Base-by-base conservation (phyloP, 371 early-diverging fungal genomes). In the Conidiobolus coronatus region DNA sequence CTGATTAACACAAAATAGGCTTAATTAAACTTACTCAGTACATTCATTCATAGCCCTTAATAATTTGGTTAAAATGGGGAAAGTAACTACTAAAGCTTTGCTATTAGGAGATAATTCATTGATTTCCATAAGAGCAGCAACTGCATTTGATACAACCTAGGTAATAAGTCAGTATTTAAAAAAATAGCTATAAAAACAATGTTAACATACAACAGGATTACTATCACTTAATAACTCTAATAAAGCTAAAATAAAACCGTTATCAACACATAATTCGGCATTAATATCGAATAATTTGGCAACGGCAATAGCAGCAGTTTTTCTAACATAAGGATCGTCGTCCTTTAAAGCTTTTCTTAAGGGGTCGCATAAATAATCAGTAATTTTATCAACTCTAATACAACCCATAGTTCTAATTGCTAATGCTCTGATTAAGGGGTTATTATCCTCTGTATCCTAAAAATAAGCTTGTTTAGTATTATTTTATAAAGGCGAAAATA, bases 331-430 rank as follows among this genome's bases (percentile, higher is more conserved):
- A 12, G 89, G 86, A 52, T 83, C 77, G 42, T 74, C 71, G 55
- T 86, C 86, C 42, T 53, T 60, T 54, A 92, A 66, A 54, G 79
- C 79, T 36, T 79, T 77, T 58, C 90, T 74, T 20, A 90, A 71
- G 11, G 90, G 84, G 46, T 90, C 79, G 58, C 83, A 81, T 18
- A 88, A 60, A 38, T 84, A 84, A 58, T 91, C 91, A 21, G 90
- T 67, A 46, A 97, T 89, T 54, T 86, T 88, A 52, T 92, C 92
- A 0, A 86, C 92, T 50, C 87, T 80, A 42, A 97, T 71, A 57
- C 88, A 95, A 13, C 77, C 77, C 63, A 91, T 82, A 13, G 92
- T 97, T 44, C 98, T 75, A 53, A 97, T 92, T 34, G 98, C 91
- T 49, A 92, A 64, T 6, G 98, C 94, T 35, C 98, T 71, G 50